Percentiles rank a stretch among this genome's conserved stretches.
Evolutionary conservation across 2,329 filamentous ascomycete species (phyloP).

Genomic region (Pseudogymnoascus sp.): DNA sequence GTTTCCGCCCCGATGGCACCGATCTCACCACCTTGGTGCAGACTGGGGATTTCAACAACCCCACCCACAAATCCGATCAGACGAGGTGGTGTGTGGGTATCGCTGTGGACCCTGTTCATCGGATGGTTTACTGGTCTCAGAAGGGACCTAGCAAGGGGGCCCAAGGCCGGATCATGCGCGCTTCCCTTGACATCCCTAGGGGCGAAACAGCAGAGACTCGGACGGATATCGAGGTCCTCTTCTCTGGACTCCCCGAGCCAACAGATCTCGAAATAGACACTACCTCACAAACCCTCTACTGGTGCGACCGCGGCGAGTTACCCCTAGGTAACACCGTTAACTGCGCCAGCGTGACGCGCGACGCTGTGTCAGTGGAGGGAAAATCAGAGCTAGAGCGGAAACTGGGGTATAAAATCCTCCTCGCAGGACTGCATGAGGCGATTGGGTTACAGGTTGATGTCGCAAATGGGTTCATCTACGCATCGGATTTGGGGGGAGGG

Average conservation of each 20-base stretch:
- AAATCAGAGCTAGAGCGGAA: conserved; percentile 12
- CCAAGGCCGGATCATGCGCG: conserved; percentile 47
- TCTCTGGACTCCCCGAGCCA: conserved; percentile 46
- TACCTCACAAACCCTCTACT: conserved; percentile 42
- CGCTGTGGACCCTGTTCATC: conserved; percentile 35
- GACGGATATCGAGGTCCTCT: conserved; percentile 17
- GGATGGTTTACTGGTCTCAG: conserved; percentile 52
- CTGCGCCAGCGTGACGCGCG: conserved; percentile 21
- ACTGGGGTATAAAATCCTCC: conserved; percentile 23
- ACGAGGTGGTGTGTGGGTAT: no score
- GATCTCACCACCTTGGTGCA: conserved; percentile 30
- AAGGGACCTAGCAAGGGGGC: conserved; percentile 48
- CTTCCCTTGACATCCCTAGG: conserved; percentile 34
- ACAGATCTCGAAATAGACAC: conserved; percentile 52
- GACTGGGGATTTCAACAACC: conserved; percentile 16
- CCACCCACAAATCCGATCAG: conserved; percentile 14
- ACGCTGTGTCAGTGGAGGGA: not conserved
- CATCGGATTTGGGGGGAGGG: conserved; percentile 36
- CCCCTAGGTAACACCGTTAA: conserved; percentile 50
- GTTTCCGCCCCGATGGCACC: conserved; percentile 36
- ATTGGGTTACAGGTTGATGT: conserved; percentile 40
- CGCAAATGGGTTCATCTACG: conserved; percentile 32
- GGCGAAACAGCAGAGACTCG: conserved; percentile 23
- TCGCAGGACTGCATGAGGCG: conserved; percentile 38
- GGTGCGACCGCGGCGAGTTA: conserved; percentile 55